phyloP scores from a whole-genome alignment of 768 basidiomycete genomes.

The Kwoniella heveanensis region DNA sequence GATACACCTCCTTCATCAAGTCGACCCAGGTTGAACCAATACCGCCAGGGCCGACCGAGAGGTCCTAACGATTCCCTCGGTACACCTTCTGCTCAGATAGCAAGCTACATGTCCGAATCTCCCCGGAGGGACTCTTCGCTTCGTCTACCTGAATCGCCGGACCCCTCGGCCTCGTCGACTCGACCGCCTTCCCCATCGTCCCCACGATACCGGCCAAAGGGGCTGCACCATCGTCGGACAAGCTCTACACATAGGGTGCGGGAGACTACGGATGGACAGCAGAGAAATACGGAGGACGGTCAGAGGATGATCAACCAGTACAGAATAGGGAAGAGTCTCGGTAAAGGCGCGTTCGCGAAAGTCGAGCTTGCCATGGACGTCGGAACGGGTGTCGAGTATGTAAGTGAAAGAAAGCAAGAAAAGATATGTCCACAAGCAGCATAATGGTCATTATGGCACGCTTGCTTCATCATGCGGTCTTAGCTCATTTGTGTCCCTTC shows the following conservation, averaged over 20 bases:
- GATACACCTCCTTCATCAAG: neutral
- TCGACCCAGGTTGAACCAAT: neutral
- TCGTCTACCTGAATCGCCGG: slow-evolving; percentile 20
- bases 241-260: slow-evolving; percentile 47
- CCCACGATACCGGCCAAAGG: slow-evolving; percentile 29
- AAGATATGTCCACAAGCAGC: too few species aligned
- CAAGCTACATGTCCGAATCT: slow-evolving; percentile 18
- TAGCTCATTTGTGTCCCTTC: too few species aligned
- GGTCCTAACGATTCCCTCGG: slow-evolving; percentile 15
- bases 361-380: slow-evolving; percentile 55
- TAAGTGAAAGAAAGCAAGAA: slow-evolving; percentile 28
- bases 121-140: slow-evolving; percentile 16
- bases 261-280: slow-evolving; percentile 50
- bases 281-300: slow-evolving; percentile 47
- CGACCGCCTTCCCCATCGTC: slow-evolving; percentile 36
- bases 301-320: slow-evolving; percentile 54
- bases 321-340: slow-evolving; percentile 50
- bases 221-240: slow-evolving; percentile 35
- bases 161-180: slow-evolving; percentile 10
- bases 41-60: slow-evolving; percentile 7
- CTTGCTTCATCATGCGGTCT: too few species aligned
- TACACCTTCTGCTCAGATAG: slow-evolving; percentile 7
- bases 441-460: too few species aligned
- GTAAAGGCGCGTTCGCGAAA: slow-evolving; percentile 55
- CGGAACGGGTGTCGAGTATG: slow-evolving; percentile 53